Evolutionary conservation across 805 yeast genomes (phyloP).

Genomic region (Metschnikowia peoriensis): DNA sequence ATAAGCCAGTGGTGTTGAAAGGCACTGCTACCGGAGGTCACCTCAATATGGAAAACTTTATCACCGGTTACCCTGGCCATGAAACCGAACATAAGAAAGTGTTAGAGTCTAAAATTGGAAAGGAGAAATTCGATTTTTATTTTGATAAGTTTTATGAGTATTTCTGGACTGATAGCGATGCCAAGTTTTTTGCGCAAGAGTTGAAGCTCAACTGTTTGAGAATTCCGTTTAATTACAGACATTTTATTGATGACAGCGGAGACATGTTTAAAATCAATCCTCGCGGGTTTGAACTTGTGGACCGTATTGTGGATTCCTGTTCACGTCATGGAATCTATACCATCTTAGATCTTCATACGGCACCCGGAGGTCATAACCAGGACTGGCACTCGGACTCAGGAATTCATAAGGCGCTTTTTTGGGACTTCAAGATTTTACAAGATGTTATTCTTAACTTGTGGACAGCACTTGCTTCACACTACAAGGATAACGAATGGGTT

Average conservation of each 20-base stretch:
- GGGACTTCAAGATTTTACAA: constrained; percentile 50
- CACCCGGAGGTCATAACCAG: constrained; percentile 57
- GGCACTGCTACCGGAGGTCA: constrained; percentile 53
- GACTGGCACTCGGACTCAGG: constrained; percentile 54
- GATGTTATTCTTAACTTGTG: constrained; percentile 47
- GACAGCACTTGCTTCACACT: constrained; percentile 44
- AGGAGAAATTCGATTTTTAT: constrained; percentile 48
- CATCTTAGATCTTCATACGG: constrained; percentile 48
- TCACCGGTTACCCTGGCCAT: constrained; percentile 54
- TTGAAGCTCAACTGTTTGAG: constrained; percentile 47
- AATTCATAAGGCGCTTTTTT: constrained; percentile 46
- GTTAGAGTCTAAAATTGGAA: constrained; percentile 39
- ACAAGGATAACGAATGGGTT: constrained; percentile 46
- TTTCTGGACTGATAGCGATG: constrained; percentile 52
- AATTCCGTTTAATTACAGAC: constrained; percentile 53
- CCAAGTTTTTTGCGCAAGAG: constrained; percentile 40
- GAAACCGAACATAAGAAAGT: constrained; percentile 50
- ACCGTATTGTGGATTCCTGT: constrained; percentile 43
- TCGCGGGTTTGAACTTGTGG: constrained; percentile 45
- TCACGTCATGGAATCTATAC: constrained; percentile 47
- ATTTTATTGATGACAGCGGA: constrained; percentile 45
- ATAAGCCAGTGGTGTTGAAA: constrained; percentile 39
- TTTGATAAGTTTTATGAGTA: constrained; percentile 53
- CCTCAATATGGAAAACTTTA: constrained; percentile 56
- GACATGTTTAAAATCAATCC: constrained; percentile 43